A percentile compares a stretch with the other conserved stretches of the same genome.
Evolutionary conservation across 2,329 filamentous ascomycete species (phyloP).

Genomic region (Pezicula neosporulosa): DNA sequence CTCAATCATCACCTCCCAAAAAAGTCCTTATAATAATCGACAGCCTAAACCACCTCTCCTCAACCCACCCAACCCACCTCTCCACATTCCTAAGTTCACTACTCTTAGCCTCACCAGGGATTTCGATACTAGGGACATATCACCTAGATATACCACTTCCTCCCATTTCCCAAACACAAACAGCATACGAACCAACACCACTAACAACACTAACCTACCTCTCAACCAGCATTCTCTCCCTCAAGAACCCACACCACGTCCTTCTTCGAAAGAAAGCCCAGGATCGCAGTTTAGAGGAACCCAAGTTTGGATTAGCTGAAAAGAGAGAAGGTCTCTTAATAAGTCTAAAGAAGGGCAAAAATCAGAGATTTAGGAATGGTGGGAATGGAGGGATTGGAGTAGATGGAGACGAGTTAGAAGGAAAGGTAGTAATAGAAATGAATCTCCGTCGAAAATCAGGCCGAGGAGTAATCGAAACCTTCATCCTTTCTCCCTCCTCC

Average conservation of each 20-base stretch:
- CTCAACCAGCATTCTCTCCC: slow-evolving; percentile 79
- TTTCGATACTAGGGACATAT: slow-evolving; percentile 75
- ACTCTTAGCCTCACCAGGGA: slow-evolving; percentile 59
- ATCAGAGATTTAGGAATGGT: no score
- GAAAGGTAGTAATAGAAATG: slow-evolving; percentile 73
- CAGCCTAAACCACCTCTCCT: slow-evolving; percentile 65
- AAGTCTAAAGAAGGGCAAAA: slow-evolving; percentile 41
- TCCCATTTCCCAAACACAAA: slow-evolving; percentile 33
- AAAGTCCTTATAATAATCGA: slow-evolving; percentile 78
- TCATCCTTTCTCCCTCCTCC: slow-evolving; percentile 41
- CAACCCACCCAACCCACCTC: slow-evolving; percentile 49
- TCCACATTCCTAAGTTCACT: slow-evolving; percentile 64
- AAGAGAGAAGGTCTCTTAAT: slow-evolving; percentile 75
- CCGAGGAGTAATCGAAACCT: slow-evolving; percentile 48
- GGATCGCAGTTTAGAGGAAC: slow-evolving; percentile 71
- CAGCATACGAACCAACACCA: slow-evolving; percentile 59
- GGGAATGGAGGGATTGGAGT: slow-evolving; percentile 35
- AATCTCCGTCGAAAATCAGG: slow-evolving; percentile 71
- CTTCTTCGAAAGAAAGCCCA: slow-evolving; percentile 71
- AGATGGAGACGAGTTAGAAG: slow-evolving; percentile 28
- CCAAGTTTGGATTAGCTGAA: slow-evolving; percentile 75
- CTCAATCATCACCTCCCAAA: slow-evolving; percentile 4
- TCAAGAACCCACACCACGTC: slow-evolving; percentile 71
- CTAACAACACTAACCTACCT: slow-evolving; percentile 75
- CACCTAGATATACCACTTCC: slow-evolving; percentile 73